Percentiles rank a stretch among this genome's conserved stretches.
Evolutionary conservation across 139 green algal genomes (phyloP).

Genomic region (Raphidocelis subcapitata): DNA sequence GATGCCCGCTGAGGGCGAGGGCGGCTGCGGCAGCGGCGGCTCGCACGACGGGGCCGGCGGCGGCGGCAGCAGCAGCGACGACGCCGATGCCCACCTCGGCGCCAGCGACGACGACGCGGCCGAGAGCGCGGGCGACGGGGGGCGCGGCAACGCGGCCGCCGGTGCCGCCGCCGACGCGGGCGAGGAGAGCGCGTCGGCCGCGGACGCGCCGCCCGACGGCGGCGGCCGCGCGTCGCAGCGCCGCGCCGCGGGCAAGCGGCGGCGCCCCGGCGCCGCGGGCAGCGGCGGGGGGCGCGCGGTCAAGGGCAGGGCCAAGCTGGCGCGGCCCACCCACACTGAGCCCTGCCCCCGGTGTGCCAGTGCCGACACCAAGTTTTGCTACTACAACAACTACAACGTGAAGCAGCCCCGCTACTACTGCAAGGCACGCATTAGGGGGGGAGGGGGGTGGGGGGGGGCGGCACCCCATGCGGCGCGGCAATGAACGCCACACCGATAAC

Average conservation of each 20-base stretch:
- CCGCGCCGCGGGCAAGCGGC: constrained; percentile 15
- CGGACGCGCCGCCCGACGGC: not conserved
- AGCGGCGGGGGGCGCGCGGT: constrained; percentile 18
- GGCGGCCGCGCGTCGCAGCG: not conserved
- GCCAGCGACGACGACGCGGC: too few relatives aligned
- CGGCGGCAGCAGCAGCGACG: too few relatives aligned
- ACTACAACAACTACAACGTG: constrained; percentile 99
- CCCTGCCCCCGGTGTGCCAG: constrained; percentile 81
- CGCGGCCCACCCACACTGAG: constrained; percentile 34
- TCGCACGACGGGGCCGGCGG: too few relatives aligned
- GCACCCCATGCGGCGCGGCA: not conserved
- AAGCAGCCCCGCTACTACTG: constrained; percentile 93
- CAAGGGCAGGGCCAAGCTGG: constrained; percentile 29
- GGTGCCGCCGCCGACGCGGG: too few relatives aligned
- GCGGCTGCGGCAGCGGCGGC: too few relatives aligned
- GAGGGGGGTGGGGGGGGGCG: too few relatives aligned
- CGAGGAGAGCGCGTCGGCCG: too few relatives aligned
- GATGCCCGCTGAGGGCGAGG: too few relatives aligned
- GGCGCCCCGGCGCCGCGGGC: not conserved
- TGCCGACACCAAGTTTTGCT: constrained; percentile 94
- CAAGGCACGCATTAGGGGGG: constrained; percentile 55
- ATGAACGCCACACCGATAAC: too few relatives aligned
- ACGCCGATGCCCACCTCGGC: too few relatives aligned
- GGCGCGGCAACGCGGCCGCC: too few relatives aligned
- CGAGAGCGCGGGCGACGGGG: too few relatives aligned